Evolutionary conservation across 805 yeast genomes (phyloP), one percentile per base, ranked within the genome.

Genomic region (Barnettozyma salicaria): DNA sequence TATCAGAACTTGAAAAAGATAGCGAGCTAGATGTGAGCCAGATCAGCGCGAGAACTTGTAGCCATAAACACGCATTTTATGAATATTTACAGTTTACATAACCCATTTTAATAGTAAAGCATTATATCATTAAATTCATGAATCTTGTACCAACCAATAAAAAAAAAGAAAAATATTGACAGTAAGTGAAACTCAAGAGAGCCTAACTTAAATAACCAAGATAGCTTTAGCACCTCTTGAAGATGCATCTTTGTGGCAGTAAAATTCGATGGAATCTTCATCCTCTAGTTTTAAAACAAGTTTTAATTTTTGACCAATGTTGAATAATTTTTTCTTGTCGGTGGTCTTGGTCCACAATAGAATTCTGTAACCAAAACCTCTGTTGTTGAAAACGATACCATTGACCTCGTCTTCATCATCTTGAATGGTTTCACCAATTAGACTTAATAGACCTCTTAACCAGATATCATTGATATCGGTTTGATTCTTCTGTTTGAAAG

Each of bases 301-400:
- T 74, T 87, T 90, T 65, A 90, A 84, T 60, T 80, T 80, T 59
- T 78, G 80, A 55, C 97, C 97, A 50, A 87, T 80, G 49, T 82
- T 75, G 50, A 67, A 72, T 58, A 84, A 72, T 48, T 82, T 80
- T 37, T 63, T 66, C 51, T 64, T 65, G 51, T 78, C 76, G 53
- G 82, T 76, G 44, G 89, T 74, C 61, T 79, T 81, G 47, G 97
- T 90, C 98, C 98, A 90, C 60, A 90, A 69, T 57, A 94, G 90
- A 60, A 90, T 74, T 64, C 87, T 83, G 70, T 74, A 77, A 49
- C 78, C 86, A 50, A 75, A 78, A 59, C 77, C 80, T 72, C 96
- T 84, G 55, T 84, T 78, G 61, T 85, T 86, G 59, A 87, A 78
- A 48, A 92, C 96, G 52, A 87, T 85, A 57, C 98, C 98, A 61